Base-by-base conservation (phyloP, 163 green algal genomes). In the Smithsoniella earleae region DNA sequence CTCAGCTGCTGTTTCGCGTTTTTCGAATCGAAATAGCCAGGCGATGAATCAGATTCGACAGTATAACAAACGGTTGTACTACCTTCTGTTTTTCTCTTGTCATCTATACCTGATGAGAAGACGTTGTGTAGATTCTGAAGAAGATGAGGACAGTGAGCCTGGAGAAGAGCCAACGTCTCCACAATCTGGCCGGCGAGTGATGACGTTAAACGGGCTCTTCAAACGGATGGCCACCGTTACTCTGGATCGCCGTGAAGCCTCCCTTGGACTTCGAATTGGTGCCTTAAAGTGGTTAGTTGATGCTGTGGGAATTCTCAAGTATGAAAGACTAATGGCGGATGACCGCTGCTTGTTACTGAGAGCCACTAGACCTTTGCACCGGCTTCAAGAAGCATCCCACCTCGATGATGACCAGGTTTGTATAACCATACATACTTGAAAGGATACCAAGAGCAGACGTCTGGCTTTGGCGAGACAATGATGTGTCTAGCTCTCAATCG, bases 241-340 rank as follows among this genome's bases (percentile, higher is more conserved):
- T 1, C 87, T 89, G 44, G 86, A 90, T 75, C 62, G 63, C 6
- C 77, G 75, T 2, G 85, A 79, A 46, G 66, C 36, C 0, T 74
- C 74, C 2, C 74, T 73, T 55, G 44, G 73, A 36, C 86, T 90
- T 77, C 85, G 89, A 1, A 20, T 78, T 2, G 79, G 81, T 22
- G 89, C 85, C 0, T 78, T 96, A 64, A 81, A 85, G 40, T 93
- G 88, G 76, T 81, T 89, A 4, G 89, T 85, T 2, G 90, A 88
- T 10, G 73, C 83, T 0, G 79, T 81, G 1, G 78, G 63, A 8
- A 77, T 76, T 5, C 79, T 92, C 33, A 83, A 85, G 18, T 28
- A 66, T 13, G 30, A 4, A 6, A 30, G 58, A 6, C 58, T 69
- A 18, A 34, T 13, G n/a, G 16, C 18, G 58, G 30, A 69, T 1